A percentile compares a stretch with the other conserved stretches of the same genome.
Evolutionary conservation across 73 alveolate species (phyloP).

Genomic region (Paramecium caudatum): DNA sequence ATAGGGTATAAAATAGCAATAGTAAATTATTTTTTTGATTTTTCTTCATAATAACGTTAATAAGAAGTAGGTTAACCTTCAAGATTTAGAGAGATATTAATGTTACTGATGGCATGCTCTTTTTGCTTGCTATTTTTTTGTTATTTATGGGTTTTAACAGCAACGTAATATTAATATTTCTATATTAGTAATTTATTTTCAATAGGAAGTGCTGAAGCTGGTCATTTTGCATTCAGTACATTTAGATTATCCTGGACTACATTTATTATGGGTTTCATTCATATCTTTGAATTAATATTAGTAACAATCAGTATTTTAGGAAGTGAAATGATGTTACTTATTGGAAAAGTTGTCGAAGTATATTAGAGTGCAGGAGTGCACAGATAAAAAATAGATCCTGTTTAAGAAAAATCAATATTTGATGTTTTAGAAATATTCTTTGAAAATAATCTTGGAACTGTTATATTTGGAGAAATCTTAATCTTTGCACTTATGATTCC

Average conservation of each 20-base stretch:
- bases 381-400: constrained; percentile 8
- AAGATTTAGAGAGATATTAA: constrained; percentile 12
- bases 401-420: neutral
- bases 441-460: neutral
- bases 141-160: neutral
- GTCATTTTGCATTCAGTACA: neutral
- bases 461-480: neutral
- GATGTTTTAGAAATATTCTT: neutral
- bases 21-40: constrained; percentile 22
- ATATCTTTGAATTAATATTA: constrained; percentile 4
- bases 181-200: constrained; percentile 6
- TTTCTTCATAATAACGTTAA: neutral
- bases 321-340: neutral
- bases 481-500: constrained; percentile 16
- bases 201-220: neutral
- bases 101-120: constrained; percentile 8
- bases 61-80: neutral
- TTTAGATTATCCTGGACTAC: constrained; percentile 6
- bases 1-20: neutral
- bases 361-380: neutral
- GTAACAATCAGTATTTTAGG: constrained; percentile 1
- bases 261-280: neutral
- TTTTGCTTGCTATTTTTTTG: neutral
- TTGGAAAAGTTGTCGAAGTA: constrained; percentile 12
- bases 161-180: neutral